phyloP scores from a whole-genome alignment of 2,329 filamentous ascomycete species.

The Alternaria sp. region DNA sequence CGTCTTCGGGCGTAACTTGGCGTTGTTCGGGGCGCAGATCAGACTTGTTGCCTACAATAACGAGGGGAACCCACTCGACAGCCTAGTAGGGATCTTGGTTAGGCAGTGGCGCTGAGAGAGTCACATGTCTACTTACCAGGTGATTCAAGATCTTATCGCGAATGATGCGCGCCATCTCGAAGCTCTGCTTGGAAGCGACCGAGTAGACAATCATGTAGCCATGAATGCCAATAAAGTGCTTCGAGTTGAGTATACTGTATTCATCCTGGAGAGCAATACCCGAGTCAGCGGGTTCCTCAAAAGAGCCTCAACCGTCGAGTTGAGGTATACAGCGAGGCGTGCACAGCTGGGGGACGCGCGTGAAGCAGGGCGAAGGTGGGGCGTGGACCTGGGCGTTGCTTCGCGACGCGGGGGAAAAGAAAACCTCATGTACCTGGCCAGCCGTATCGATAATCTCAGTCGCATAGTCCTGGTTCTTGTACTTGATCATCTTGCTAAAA shows the following conservation, averaged over 20 bases:
- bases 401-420: constrained; percentile 28
- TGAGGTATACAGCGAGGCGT: neutral
- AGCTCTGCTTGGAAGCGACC: constrained; percentile 91
- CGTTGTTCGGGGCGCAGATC: constrained; percentile 92
- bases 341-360: neutral
- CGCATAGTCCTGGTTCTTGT: constrained; percentile 90
- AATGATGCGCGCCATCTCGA: constrained; percentile 97
- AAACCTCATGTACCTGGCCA: constrained; percentile 72
- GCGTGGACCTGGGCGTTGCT: constrained; percentile 21
- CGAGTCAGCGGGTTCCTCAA: constrained; percentile 33
- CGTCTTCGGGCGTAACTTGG: constrained; percentile 86
- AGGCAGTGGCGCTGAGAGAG: constrained; percentile 15
- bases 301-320: neutral
- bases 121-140: constrained; percentile 66
- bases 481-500: constrained; percentile 93
- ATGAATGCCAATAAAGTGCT: constrained; percentile 99
- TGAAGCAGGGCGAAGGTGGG: constrained; percentile 19
- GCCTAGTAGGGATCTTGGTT: constrained; percentile 64
- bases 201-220: constrained; percentile 99
- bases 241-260: constrained; percentile 97
- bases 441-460: constrained; percentile 99
- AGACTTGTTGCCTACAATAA: constrained; percentile 96
- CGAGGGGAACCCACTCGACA: constrained; percentile 88
- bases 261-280: constrained; percentile 72
- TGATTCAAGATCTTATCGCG: constrained; percentile 97